These are phyloP conservation scores for Psilocybe cubensis DNA, from an alignment of 768 basidiomycete species.

Conservation along the genomic window DNA sequence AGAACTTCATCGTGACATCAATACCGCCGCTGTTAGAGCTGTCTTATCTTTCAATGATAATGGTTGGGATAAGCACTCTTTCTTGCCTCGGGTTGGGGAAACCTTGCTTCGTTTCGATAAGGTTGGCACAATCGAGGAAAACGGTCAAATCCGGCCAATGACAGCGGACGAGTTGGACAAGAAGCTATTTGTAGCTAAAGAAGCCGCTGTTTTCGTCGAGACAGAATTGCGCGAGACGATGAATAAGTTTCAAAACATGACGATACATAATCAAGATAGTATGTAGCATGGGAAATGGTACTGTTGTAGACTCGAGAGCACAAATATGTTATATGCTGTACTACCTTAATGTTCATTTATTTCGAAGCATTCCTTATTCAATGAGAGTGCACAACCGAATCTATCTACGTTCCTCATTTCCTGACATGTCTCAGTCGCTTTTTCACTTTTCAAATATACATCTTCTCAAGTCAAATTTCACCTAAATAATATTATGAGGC, in stretches of 20 bases:
- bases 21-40: conserved; percentile 83
- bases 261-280: conserved; percentile 45
- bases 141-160: conserved; percentile 55
- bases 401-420: too few species aligned
- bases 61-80: conserved; percentile 76
- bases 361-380: too few species aligned
- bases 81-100: conserved; percentile 72
- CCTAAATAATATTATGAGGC: too few species aligned
- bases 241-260: conserved; percentile 57
- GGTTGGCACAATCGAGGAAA: conserved; percentile 59
- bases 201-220: conserved; percentile 73
- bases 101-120: conserved; percentile 70
- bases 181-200: conserved; percentile 70
- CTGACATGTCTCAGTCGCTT: too few species aligned
- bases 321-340: too few species aligned
- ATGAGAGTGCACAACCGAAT: too few species aligned
- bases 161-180: conserved; percentile 74
- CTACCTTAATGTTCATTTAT: too few species aligned
- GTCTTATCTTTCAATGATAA: conserved; percentile 84
- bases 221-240: conserved; percentile 76
- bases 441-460: too few species aligned
- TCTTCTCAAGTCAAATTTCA: too few species aligned
- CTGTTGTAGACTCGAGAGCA: not conserved
- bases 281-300: not conserved
- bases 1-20: conserved; percentile 88